These are phyloP conservation scores for Penicillium sp. DNA, from an alignment of 2,329 filamentous ascomycete genomes.

Conservation along the genomic window DNA sequence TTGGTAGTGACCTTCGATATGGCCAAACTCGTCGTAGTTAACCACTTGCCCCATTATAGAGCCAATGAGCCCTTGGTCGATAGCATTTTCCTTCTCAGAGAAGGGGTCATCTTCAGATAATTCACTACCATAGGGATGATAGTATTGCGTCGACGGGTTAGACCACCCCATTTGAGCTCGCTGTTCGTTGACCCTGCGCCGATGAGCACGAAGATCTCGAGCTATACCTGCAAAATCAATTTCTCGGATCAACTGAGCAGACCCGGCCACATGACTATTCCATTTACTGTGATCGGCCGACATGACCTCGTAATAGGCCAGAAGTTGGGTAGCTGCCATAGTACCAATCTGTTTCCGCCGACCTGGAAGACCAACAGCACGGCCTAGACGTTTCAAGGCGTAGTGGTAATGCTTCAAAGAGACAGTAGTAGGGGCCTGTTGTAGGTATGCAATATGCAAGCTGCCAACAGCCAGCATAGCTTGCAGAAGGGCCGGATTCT, in stretches of 20 bases:
- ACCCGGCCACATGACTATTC: slow-evolving; percentile 88
- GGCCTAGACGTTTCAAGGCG: slow-evolving; percentile 74
- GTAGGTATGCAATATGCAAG: slow-evolving; percentile 82
- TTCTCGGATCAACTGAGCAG: slow-evolving; percentile 77
- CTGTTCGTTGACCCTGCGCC: slow-evolving; percentile 46
- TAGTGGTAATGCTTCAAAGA: slow-evolving; percentile 92
- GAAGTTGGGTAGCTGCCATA: slow-evolving; percentile 79
- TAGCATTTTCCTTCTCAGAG: slow-evolving; percentile 45
- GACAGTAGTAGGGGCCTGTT: slow-evolving; percentile 70
- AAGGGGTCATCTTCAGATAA: slow-evolving; percentile 45
- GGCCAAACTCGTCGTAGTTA: slow-evolving; percentile 59
- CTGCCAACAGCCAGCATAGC: slow-evolving; percentile 85
- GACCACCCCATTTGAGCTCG: slow-evolving; percentile 29
- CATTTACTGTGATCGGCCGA: slow-evolving; percentile 92
- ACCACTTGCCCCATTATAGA: slow-evolving; percentile 58
- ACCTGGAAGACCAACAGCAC: slow-evolving; percentile 68
- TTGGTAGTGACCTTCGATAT: slow-evolving; percentile 39
- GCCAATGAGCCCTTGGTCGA: slow-evolving; percentile 60
- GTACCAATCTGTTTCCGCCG: slow-evolving; percentile 76
- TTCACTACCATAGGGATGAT: slow-evolving; percentile 32
- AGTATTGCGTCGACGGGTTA: slow-evolving; percentile 17
- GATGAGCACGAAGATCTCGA: slow-evolving; percentile 66
- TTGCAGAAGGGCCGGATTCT: slow-evolving; percentile 83
- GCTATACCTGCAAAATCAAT: slow-evolving; percentile 76
- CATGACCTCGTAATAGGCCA: slow-evolving; percentile 94